Conservation (phyloP, 805 yeast species). For the Candida anglica region DNA sequence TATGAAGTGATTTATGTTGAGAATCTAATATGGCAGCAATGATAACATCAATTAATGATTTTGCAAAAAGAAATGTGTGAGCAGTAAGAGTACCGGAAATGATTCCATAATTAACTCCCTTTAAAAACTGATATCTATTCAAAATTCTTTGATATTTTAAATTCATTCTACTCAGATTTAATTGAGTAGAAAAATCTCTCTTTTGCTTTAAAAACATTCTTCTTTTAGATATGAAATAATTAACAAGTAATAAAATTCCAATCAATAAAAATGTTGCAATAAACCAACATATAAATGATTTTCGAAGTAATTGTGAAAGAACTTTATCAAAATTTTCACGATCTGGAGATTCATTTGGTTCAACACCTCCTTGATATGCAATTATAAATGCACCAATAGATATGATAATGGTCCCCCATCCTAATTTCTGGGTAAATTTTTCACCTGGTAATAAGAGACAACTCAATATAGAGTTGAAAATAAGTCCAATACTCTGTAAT, state of each 20-base stretch:
- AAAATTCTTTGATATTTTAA: slow-evolving; percentile 4
- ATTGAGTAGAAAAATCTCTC: slow-evolving; percentile 5
- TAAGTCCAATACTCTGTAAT: slow-evolving; percentile 81
- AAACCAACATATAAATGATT: slow-evolving; percentile 59
- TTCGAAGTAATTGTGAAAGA: slow-evolving; percentile 33
- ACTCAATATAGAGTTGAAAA: slow-evolving; percentile 71
- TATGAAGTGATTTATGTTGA: slow-evolving; percentile 14
- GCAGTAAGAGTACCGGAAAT: slow-evolving; percentile 79
- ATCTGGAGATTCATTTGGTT: slow-evolving; percentile 15
- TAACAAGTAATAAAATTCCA: slow-evolving; percentile 19
- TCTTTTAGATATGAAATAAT: slow-evolving; percentile 14
- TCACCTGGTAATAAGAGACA: slow-evolving; percentile 68
- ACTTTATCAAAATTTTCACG: slow-evolving; percentile 31
- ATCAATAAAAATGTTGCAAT: slow-evolving; percentile 27
- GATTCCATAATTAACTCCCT: slow-evolving; percentile 64
- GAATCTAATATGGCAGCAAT: slow-evolving; percentile 38
- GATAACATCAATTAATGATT: slow-evolving; percentile 70
- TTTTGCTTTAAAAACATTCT: slow-evolving; percentile 4
- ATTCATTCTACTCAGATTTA: slow-evolving; percentile 5
- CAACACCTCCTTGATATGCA: slow-evolving; percentile 57
- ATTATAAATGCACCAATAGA: slow-evolving; percentile 72
- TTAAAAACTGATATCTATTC: slow-evolving; percentile 27
- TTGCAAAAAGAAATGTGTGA: slow-evolving; percentile 82
- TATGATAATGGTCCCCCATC: slow-evolving; percentile 64
- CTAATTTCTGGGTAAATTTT: slow-evolving; percentile 53